Conservation (phyloP, 345 rosid genomes). For the Hibiscus mutabilis region DNA sequence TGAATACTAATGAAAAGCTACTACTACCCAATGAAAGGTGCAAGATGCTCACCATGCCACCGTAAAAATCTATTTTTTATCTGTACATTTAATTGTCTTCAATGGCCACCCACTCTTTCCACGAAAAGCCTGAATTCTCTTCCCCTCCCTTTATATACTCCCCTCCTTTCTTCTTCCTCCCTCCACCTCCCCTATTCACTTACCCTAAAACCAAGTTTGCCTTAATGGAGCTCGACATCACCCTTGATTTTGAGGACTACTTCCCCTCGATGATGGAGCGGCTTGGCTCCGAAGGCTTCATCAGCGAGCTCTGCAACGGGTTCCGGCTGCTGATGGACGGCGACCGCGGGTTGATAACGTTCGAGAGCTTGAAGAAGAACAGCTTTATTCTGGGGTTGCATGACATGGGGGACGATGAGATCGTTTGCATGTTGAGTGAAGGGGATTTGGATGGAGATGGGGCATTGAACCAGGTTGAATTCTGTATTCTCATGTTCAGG, state of each 20-base stretch:
- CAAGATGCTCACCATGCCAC: conserved; percentile 26
- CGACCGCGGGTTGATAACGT: conserved; percentile 50
- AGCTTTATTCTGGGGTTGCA: conserved; percentile 36
- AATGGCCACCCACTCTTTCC: conserved; percentile 23
- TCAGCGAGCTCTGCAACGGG: conserved; percentile 47
- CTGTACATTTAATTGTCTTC: conserved; percentile 12
- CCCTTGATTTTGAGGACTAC: conserved; percentile 40
- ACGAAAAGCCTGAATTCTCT: conserved; percentile 11
- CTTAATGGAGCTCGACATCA: conserved; percentile 3
- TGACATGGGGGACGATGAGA: conserved; percentile 53
- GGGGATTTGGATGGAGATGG: conserved; percentile 69
- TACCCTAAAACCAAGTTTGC: not conserved
- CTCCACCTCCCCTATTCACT: not conserved
- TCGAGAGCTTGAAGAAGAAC: conserved; percentile 65
- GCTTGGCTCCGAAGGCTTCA: conserved; percentile 45
- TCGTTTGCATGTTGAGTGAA: conserved; percentile 51
- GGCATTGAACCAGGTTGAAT: conserved; percentile 53
- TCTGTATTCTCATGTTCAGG: conserved; percentile 42
- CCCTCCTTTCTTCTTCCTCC: not conserved
- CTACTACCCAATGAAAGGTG: conserved; percentile 13
- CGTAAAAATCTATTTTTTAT: not conserved
- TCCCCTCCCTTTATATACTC: conserved; percentile 18
- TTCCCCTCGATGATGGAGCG: conserved; percentile 51
- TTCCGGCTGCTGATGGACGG: conserved; percentile 50
- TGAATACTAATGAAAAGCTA: conserved; percentile 5